Conservation (phyloP, 768 basidiomycete genomes). For the Trametes cinnabarina region DNA sequence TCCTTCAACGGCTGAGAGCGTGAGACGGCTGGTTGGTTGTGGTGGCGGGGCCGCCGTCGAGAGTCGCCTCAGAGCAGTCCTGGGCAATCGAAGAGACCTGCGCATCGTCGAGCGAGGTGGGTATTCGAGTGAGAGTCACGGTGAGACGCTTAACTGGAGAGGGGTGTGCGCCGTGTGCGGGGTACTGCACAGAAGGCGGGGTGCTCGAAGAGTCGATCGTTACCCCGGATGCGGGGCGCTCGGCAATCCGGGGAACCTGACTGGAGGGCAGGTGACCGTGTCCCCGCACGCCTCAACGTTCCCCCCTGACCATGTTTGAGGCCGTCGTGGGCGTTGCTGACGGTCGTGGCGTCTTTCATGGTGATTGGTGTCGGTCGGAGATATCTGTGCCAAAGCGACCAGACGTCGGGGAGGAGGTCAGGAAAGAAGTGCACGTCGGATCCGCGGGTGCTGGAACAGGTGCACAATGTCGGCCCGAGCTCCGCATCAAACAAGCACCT, state of each 20-base stretch:
- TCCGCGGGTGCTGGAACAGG: too few species aligned
- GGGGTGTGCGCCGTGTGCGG: background rate
- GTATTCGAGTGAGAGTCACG: background rate
- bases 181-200: background rate
- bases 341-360: background rate
- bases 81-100: background rate
- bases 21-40: background rate
- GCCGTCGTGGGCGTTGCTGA: background rate
- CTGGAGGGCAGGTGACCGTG: conserved; percentile 9
- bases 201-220: background rate
- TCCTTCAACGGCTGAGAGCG: conserved; percentile 54
- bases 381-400: background rate
- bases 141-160: too few species aligned
- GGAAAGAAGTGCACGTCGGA: background rate
- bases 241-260: conserved; percentile 6
- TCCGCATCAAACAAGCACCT: background rate
- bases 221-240: conserved; percentile 7
- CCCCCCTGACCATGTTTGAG: background rate
- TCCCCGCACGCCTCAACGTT: background rate
- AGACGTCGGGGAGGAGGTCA: background rate
- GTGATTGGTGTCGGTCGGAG: background rate
- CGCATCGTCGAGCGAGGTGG: background rate
- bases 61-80: conserved; percentile 1
- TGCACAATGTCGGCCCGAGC: background rate
- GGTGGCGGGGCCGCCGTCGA: background rate